Evolutionary conservation across 768 basidiomycete genomes (phyloP).

Genomic region (Pleurotus ostreatus): DNA sequence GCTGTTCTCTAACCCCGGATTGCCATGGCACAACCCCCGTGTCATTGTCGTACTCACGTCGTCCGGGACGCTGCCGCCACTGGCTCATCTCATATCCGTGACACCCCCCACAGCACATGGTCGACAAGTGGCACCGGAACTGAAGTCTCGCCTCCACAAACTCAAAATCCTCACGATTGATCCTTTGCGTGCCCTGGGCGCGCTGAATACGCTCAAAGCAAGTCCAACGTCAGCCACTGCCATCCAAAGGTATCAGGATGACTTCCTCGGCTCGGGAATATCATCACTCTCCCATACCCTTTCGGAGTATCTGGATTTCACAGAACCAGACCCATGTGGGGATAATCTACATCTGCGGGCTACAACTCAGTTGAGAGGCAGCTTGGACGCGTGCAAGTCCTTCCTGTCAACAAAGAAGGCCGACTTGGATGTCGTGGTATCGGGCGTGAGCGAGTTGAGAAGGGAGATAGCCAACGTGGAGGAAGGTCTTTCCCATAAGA

Average conservation of each 20-base stretch:
- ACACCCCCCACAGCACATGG: conserved; percentile 7
- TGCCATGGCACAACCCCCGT: conserved; percentile 34
- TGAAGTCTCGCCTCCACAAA: conserved; percentile 18
- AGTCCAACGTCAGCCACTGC: conserved; percentile 41
- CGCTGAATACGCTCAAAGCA: conserved; percentile 43
- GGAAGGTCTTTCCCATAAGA: conserved; percentile 28
- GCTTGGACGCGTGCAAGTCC: conserved; percentile 31
- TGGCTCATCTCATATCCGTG: conserved; percentile 10
- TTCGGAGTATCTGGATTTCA: conserved; percentile 11
- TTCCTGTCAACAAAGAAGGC: conserved; percentile 25
- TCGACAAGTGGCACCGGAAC: background rate
- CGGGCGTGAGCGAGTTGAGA: conserved; percentile 31
- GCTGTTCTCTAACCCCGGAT: conserved; percentile 23
- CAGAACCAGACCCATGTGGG: conserved; percentile 14
- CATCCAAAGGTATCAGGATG: conserved; percentile 63
- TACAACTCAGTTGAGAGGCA: conserved; percentile 33
- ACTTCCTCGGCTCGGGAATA: conserved; percentile 56
- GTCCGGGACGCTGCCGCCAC: conserved; percentile 19
- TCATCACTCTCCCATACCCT: conserved; percentile 43
- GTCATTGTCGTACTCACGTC: conserved; percentile 39
- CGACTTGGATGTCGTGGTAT: conserved; percentile 31
- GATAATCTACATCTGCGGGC: conserved; percentile 31
- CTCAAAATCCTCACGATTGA: conserved; percentile 45
- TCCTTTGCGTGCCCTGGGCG: conserved; percentile 53
- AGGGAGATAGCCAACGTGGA: conserved; percentile 35